Conservation (phyloP, 1,139 yeast genomes). For the Yamadazyma sp. region DNA sequence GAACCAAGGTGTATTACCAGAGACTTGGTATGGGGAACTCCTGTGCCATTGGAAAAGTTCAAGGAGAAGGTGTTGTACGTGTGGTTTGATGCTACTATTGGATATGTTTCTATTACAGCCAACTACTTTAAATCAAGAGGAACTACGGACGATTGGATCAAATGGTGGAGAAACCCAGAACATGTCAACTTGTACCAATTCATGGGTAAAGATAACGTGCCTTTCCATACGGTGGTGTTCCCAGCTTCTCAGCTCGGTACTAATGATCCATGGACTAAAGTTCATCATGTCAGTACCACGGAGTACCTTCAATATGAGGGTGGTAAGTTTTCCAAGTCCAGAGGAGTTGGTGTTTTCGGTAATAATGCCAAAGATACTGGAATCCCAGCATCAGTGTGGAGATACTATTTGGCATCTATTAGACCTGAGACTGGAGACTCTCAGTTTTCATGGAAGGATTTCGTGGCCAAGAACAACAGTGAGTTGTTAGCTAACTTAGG, state of each 20-base stretch:
- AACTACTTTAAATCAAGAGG: slow-evolving; percentile 67
- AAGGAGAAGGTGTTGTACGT: slow-evolving; percentile 91
- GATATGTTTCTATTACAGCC: slow-evolving; percentile 94
- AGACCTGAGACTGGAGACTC: slow-evolving; percentile 97
- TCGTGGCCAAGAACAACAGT: slow-evolving; percentile 88
- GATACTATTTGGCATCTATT: slow-evolving; percentile 88
- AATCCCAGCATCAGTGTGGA: slow-evolving; percentile 90
- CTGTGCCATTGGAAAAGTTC: slow-evolving; percentile 82
- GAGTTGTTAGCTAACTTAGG: slow-evolving; percentile 95
- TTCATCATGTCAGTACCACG: slow-evolving; percentile 89
- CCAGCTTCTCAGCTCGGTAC: slow-evolving; percentile 93
- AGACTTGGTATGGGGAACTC: slow-evolving; percentile 97
- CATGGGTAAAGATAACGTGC: slow-evolving; percentile 99
- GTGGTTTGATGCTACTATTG: slow-evolving; percentile 98
- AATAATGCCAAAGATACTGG: slow-evolving; percentile 96
- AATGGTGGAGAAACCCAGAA: slow-evolving; percentile 92
- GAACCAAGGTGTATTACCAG: slow-evolving; percentile 95
- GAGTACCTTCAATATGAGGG: slow-evolving; percentile 97
- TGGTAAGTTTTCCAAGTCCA: slow-evolving; percentile 94
- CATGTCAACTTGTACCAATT: slow-evolving; percentile 85
- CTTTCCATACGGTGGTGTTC: slow-evolving; percentile 97
- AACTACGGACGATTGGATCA: slow-evolving; percentile 58
- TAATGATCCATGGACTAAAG: slow-evolving; percentile 81
- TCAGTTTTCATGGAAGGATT: slow-evolving; percentile 95
- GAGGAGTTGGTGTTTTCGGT: slow-evolving; percentile 97